A percentile compares a stretch with the other conserved stretches of the same genome.
These are phyloP conservation scores for Fusarium sp. DNA, from an alignment of 2,329 filamentous ascomycete genomes.

Conservation along the genomic window DNA sequence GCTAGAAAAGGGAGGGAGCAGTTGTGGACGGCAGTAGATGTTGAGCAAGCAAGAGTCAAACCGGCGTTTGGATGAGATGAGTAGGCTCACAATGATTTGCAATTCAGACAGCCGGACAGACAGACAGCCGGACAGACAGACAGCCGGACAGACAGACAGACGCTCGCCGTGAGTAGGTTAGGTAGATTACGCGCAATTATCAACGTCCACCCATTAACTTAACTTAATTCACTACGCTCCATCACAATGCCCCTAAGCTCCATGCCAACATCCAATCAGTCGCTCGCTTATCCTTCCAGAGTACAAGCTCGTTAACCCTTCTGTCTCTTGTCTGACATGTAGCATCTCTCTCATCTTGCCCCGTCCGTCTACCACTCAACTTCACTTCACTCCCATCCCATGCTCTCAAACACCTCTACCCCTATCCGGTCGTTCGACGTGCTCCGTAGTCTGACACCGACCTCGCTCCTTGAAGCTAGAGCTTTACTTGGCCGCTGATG, in stretches of 20 bases:
- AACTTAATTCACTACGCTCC: constrained; percentile 34
- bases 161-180: constrained; percentile 17
- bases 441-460: constrained; percentile 1
- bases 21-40: constrained; percentile 62
- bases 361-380: constrained; percentile 6
- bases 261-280: constrained; percentile 31
- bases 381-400: constrained; percentile 3
- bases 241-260: constrained; percentile 27
- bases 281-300: constrained; percentile 43
- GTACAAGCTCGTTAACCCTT: constrained; percentile 38
- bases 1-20: constrained; percentile 56
- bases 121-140: too few species aligned
- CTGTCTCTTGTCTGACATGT: constrained; percentile 21
- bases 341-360: constrained; percentile 8
- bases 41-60: constrained; percentile 52
- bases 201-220: constrained; percentile 32
- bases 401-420: constrained; percentile 1
- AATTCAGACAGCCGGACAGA: too few species aligned
- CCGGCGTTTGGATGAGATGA: constrained; percentile 48
- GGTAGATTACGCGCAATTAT: constrained; percentile 35
- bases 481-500: neutral
- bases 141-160: neutral
- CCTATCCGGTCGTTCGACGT: constrained; percentile 7
- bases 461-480: constrained; percentile 8
- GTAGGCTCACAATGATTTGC: neutral